Conservation (phyloP, 768 basidiomycete species). For the Cubamyces lactineus region DNA sequence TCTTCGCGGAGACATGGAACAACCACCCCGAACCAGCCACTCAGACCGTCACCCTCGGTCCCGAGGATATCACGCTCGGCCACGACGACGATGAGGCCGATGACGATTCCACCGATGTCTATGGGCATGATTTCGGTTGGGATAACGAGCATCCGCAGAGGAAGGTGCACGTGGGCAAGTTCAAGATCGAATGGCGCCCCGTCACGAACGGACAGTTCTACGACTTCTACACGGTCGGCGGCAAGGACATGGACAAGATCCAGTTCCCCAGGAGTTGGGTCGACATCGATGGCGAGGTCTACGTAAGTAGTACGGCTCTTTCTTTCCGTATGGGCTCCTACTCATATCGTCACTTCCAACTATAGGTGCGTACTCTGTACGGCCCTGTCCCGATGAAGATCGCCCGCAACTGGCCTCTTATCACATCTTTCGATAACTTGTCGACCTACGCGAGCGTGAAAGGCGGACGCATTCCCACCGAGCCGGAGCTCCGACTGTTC, state of each 20-base stretch:
- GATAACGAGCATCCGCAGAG: slow-evolving; percentile 87
- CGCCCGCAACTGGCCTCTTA: slow-evolving; percentile 85
- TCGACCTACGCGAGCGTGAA: slow-evolving; percentile 81
- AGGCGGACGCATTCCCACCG: slow-evolving; percentile 93
- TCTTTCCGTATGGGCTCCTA: neutral
- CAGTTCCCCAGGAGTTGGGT: slow-evolving; percentile 79
- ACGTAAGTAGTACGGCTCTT: slow-evolving; percentile 43
- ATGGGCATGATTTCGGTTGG: slow-evolving; percentile 84
- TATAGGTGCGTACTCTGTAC: slow-evolving; percentile 80
- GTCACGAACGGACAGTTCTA: slow-evolving; percentile 89
- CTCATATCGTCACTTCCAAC: neutral
- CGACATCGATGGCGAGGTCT: slow-evolving; percentile 48
- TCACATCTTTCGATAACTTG: slow-evolving; percentile 77
- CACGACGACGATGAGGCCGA: slow-evolving; percentile 82
- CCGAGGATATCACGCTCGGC: slow-evolving; percentile 65
- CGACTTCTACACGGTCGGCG: slow-evolving; percentile 54
- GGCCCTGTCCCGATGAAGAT: slow-evolving; percentile 79
- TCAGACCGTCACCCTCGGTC: slow-evolving; percentile 58
- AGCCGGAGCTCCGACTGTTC: slow-evolving; percentile 83
- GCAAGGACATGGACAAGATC: slow-evolving; percentile 43
- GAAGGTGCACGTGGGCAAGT: slow-evolving; percentile 59
- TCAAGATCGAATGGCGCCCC: slow-evolving; percentile 83
- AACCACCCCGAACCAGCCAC: slow-evolving; percentile 46
- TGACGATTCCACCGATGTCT: slow-evolving; percentile 52
- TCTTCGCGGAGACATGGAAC: slow-evolving; percentile 54